Base-by-base conservation (phyloP, 495 filamentous ascomycete genomes). In the Aspergillus haitiensis region DNA sequence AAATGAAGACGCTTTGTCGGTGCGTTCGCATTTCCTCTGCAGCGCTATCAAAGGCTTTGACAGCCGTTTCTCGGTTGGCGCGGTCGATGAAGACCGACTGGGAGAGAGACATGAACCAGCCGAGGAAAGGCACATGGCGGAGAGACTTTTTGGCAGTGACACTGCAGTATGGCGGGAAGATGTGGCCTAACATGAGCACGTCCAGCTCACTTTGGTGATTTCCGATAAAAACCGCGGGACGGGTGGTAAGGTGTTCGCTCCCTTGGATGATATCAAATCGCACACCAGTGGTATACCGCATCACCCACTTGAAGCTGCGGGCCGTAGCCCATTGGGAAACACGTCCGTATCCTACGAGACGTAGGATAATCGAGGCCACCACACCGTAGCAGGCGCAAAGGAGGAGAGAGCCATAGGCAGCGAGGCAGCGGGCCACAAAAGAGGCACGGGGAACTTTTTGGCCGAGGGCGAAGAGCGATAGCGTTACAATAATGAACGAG, bases 131-230 rank as follows among this genome's bases (percentile, higher is more conserved):
- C n/a, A 86, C 72, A 46, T 81, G 83, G 64, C 86, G 87, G 63
- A 99, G 77, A 37, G 84, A 88, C 67, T 88, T 86, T 83, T 99
- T 99, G 42, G 93, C 92, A 6, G 93, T 97, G 48, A 99, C 90
- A 70, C 86, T 90, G 78, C 90, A 95, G 79, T 94, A 92, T 56
- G 86, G 87, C 11, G 94, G 95, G 79, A 96, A 97, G 60, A 94
- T 82, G 64, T 76, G 73, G 40, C 91, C 94, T 11, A 98, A 82
- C 82, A 98, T 87, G 52, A 96, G 81, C 35, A 99, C 89, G 70
- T 99, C 94, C 56, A 99, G 83, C 71, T 97, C 95, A 6, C 87
- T 89, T 78, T 97, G 93, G 77, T 98, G 93, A 71, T 98, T 98
- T 31, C 86, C 88, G 65, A 98, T 81, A 67, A 98, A 93, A 52